These are phyloP conservation scores for Nissolia schottii DNA, from an alignment of 306 rosid species.

Conservation along the genomic window DNA sequence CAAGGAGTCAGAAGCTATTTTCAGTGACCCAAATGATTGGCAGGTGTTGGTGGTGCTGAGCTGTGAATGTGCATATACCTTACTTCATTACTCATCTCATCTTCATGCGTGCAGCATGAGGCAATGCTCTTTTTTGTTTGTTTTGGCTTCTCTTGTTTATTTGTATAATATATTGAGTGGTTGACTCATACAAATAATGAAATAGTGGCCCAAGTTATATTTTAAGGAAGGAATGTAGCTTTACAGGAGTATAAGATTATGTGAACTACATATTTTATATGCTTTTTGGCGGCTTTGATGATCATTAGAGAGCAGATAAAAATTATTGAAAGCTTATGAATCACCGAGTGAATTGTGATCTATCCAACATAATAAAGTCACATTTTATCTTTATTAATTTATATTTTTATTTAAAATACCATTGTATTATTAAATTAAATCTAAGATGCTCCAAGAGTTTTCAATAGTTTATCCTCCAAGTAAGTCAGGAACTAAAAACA, in stretches of 20 bases:
- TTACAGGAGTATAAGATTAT: background rate
- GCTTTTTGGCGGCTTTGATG: background rate
- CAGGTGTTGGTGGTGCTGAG: slow-evolving; percentile 36
- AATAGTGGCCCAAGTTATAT: background rate
- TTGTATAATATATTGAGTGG: slow-evolving; percentile 4
- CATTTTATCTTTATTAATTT: no score
- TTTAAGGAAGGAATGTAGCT: slow-evolving; percentile 2
- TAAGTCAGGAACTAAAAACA: background rate
- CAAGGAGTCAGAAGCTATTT: slow-evolving; percentile 14
- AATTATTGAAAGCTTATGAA: no score
- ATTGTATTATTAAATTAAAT: no score
- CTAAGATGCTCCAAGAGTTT: no score
- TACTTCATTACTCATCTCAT: slow-evolving; percentile 13
- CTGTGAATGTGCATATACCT: slow-evolving; percentile 33
- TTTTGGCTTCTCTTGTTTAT: slow-evolving; percentile 11
- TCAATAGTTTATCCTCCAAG: no score
- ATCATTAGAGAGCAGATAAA: no score
- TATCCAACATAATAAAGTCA: no score
- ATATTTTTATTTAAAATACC: no score
- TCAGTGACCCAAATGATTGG: background rate
- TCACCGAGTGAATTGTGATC: no score
- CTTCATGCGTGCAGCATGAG: slow-evolving; percentile 15
- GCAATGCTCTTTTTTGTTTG: slow-evolving; percentile 10
- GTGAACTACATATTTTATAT: background rate
- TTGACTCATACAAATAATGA: slow-evolving; percentile 20